Conservation (phyloP, 2,329 filamentous ascomycete genomes). For the Didymella segeticola region DNA sequence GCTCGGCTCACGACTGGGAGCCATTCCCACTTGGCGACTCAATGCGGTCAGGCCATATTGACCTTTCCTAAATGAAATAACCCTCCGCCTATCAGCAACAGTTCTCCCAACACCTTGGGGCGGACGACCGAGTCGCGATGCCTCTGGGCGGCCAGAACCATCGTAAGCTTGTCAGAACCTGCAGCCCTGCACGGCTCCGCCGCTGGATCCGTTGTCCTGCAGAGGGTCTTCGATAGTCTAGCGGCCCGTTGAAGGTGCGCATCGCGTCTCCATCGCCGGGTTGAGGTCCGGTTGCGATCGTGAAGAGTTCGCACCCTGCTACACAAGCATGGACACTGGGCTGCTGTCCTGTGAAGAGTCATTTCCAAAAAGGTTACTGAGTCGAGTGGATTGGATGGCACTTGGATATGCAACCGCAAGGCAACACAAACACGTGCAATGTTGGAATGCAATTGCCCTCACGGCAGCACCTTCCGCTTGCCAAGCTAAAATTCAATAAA, state of each 20-base stretch:
- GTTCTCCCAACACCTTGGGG: constrained; percentile 4
- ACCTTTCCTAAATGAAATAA: constrained; percentile 13
- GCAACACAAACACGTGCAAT: constrained; percentile 5
- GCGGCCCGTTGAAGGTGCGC: constrained; percentile 20
- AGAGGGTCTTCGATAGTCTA: constrained; percentile 16
- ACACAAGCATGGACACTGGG: constrained; percentile 8
- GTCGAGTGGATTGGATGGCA: not conserved
- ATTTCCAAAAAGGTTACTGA: not conserved
- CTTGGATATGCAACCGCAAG: constrained; percentile 1
- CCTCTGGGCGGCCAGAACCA: constrained; percentile 11
- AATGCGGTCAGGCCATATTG: constrained; percentile 18
- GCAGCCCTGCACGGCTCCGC: constrained; percentile 17
- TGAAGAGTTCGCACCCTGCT: constrained; percentile 2
- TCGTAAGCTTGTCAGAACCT: constrained; percentile 16
- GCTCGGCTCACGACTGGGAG: constrained; percentile 27
- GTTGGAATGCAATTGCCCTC: constrained; percentile 13
- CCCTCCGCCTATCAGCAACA: constrained; percentile 25
- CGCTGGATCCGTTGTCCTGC: constrained; percentile 17
- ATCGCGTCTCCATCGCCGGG: constrained; percentile 7
- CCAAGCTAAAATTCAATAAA: constrained; percentile 21
- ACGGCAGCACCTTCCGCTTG: constrained; percentile 7
- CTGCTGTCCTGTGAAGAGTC: not conserved
- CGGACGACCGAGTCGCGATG: constrained; percentile 3
- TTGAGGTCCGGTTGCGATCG: not conserved
- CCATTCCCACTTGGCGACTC: constrained; percentile 19